Evolutionary conservation across 768 basidiomycete genomes (phyloP), one percentile per base, ranked within the genome.

Genomic region (Tylopilus rubrobrunneus): DNA sequence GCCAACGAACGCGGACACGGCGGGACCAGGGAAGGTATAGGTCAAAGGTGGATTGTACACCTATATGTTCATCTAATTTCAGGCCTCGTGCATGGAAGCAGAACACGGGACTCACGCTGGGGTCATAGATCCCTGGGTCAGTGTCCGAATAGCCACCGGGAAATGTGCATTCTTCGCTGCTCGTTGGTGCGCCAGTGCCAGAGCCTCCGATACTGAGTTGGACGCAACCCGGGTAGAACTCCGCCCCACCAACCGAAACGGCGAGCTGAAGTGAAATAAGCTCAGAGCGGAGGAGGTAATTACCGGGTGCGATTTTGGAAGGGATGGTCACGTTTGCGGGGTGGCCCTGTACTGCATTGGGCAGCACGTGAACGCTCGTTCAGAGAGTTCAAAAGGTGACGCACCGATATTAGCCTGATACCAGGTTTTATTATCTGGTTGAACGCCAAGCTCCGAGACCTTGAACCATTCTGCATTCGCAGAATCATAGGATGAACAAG

Each of bases 221-320:
- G 33, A 67, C 55, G 29, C 70, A 70, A 3, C 50, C 70, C 0
- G 63, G 67, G 43, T 70, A 70, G 49, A 70, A 72, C 54, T 70
- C 69, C 2, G 87, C 89, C 15, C 86, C 86, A 6, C 83, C 82
- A 6, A 54, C 7, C 2, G 65, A 57, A 29, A 68, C 70, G n/a
- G 76, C 89, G 34, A 81, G 75, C 58, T 92, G 89, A 15, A 92
- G 81, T 9, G 86, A 82, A 66, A 92, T 84, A 65, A 92, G 79
- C 53, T 92, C 89, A 67, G 89, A 82, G 7, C 89, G 86, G 60
- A 90, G 67, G 45, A 92, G 74, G 65, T 91, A 92, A 61, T 84
- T 75, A 2, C 89, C 89, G 1, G 86, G 67, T 0, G 80, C 76
- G 48, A 92, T 70, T 50, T 73, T 77, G 15, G 62, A 52, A 10